Evolutionary conservation across 208 protist genomes (phyloP).

Genomic region (Wallacemonas sp.): DNA sequence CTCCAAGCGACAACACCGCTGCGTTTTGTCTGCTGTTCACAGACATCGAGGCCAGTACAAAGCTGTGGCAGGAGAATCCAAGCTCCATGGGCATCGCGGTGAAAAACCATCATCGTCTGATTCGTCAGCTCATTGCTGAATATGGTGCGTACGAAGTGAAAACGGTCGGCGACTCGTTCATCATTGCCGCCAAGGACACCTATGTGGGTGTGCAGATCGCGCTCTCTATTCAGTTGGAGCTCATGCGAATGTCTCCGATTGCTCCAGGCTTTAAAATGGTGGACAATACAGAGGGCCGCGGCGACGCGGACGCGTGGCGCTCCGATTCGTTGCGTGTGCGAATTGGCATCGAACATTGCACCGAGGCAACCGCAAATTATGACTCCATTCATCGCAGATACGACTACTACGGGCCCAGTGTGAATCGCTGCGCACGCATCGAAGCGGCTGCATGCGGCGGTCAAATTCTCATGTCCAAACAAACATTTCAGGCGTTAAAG

Average conservation of each 20-base stretch:
- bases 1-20: slow-evolving; percentile 31
- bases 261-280: slow-evolving; percentile 66
- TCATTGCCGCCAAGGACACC: slow-evolving; percentile 71
- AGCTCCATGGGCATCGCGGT: slow-evolving; percentile 60
- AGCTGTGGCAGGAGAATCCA: slow-evolving; percentile 71
- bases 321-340: slow-evolving; percentile 53
- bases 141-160: slow-evolving; percentile 85
- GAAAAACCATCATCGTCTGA: slow-evolving; percentile 65
- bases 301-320: slow-evolving; percentile 39
- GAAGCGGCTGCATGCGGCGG: slow-evolving; percentile 68
- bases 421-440: slow-evolving; percentile 86
- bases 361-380: slow-evolving; percentile 57
- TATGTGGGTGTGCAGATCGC: slow-evolving; percentile 66
- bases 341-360: slow-evolving; percentile 78
- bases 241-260: slow-evolving; percentile 66
- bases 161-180: slow-evolving; percentile 83
- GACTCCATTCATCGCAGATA: slow-evolving; percentile 65
- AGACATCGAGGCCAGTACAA: slow-evolving; percentile 79
- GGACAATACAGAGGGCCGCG: slow-evolving; percentile 46
- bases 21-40: slow-evolving; percentile 76
- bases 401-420: slow-evolving; percentile 90
- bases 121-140: slow-evolving; percentile 63
- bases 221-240: slow-evolving; percentile 70
- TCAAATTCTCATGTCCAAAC: slow-evolving; percentile 75
- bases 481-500: slow-evolving; percentile 62